Conservation (phyloP, 2,329 filamentous ascomycete species). For the Xylaria sp. region DNA sequence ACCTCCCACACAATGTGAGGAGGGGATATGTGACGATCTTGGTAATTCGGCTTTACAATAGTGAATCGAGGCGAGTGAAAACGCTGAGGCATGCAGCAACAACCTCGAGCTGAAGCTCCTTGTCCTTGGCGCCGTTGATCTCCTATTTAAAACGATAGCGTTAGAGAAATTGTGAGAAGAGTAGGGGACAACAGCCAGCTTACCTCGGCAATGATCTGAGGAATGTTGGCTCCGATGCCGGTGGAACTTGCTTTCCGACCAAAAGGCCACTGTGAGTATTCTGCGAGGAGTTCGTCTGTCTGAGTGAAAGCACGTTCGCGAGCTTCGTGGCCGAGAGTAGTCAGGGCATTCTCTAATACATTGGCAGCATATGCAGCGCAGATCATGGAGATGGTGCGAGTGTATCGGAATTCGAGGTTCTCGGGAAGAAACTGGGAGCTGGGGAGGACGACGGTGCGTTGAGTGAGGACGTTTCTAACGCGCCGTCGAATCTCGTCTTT, state of each 20-base stretch:
- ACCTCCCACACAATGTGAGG: not conserved
- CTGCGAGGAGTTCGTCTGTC: conserved; percentile 93
- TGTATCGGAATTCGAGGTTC: conserved; percentile 91
- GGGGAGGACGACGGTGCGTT: conserved; percentile 91
- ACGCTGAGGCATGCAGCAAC: conserved; percentile 96
- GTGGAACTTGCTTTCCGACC: conserved; percentile 80
- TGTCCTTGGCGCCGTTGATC: conserved; percentile 85
- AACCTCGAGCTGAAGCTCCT: conserved; percentile 95
- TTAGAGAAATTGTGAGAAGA: conserved; percentile 27
- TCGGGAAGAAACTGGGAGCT: conserved; percentile 90
- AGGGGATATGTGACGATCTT: conserved; percentile 21
- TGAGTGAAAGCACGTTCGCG: conserved; percentile 95
- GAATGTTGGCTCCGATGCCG: conserved; percentile 91
- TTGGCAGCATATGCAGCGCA: conserved; percentile 98
- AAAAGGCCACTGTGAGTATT: conserved; percentile 98
- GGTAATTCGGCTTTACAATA: conserved; percentile 68
- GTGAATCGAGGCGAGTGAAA: conserved; percentile 95
- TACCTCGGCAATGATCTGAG: conserved; percentile 83
- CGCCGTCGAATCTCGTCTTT: conserved; percentile 97
- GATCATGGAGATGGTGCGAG: conserved; percentile 93
- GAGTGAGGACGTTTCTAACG: conserved; percentile 91
- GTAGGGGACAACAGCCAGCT: conserved; percentile 34
- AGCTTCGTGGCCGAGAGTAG: conserved; percentile 91
- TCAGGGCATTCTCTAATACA: conserved; percentile 96
- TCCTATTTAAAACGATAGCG: conserved; percentile 61